These are phyloP conservation scores for Boletus eberwhitei DNA, from an alignment of 768 basidiomycete species.

Conservation along the genomic window DNA sequence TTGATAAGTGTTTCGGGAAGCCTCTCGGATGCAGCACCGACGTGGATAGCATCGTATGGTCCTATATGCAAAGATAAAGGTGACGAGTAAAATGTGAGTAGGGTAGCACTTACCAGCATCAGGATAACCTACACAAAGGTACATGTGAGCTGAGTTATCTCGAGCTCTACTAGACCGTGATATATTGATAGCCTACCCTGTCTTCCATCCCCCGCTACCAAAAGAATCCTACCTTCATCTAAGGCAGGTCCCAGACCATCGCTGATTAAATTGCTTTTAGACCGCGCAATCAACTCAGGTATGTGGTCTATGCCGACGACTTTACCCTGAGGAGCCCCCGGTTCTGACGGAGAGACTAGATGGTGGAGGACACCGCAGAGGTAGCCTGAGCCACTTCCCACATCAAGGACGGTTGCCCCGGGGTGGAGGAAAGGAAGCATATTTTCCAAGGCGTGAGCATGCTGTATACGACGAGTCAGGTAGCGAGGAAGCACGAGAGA, in stretches of 20 bases:
- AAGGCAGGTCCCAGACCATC: conserved; percentile 61
- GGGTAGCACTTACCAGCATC: conserved; percentile 28
- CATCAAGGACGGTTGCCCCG: conserved; percentile 78
- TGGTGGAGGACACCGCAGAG: conserved; percentile 78
- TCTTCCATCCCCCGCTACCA: conserved; percentile 79
- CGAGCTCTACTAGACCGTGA: background rate
- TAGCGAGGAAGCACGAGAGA: background rate
- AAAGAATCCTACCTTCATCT: conserved; percentile 51
- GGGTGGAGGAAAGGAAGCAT: conserved; percentile 69
- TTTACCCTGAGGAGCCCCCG: conserved; percentile 38
- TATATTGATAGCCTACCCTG: conserved; percentile 42
- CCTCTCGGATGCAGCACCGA: conserved; percentile 84
- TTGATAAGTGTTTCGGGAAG: conserved; percentile 70
- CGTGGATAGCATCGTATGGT: conserved; percentile 85
- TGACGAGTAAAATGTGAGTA: background rate
- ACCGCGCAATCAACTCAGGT: conserved; percentile 68
- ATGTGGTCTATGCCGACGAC: conserved; percentile 94
- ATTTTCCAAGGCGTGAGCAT: conserved; percentile 81
- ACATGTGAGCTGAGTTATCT: background rate
- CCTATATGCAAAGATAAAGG: conserved; percentile 32
- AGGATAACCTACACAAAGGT: conserved; percentile 33
- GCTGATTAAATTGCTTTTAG: conserved; percentile 58
- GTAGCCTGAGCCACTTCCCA: conserved; percentile 89
- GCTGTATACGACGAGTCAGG: conserved; percentile 40
- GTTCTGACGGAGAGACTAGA: conserved; percentile 44